A percentile compares a stretch with the other conserved stretches of the same genome.
Evolutionary conservation across 75 land plant species (phyloP).

Genomic region (Pseudotsuga menziesii): DNA sequence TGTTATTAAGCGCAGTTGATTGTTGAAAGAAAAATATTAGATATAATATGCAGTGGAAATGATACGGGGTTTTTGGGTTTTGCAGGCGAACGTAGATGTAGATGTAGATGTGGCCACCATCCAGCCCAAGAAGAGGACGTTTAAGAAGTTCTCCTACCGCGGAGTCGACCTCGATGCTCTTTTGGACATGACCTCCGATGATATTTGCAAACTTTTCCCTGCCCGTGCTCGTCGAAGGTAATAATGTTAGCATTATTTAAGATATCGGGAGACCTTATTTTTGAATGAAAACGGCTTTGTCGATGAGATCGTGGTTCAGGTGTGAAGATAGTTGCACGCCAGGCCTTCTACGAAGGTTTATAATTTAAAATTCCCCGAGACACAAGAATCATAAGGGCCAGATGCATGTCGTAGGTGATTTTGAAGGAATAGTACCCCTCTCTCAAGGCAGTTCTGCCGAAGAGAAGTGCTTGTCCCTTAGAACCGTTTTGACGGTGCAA

Average conservation of each 20-base stretch:
- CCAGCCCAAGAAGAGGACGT: constrained; percentile 81
- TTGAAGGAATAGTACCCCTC: too few species aligned
- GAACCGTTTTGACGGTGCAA: too few species aligned
- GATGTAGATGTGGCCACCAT: constrained; percentile 34
- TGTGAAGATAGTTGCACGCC: not conserved
- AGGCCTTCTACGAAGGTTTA: not conserved
- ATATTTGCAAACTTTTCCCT: constrained; percentile 75
- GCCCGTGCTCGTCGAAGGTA: constrained; percentile 78
- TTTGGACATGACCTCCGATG: constrained; percentile 81
- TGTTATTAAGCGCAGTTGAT: too few species aligned
- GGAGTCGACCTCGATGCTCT: constrained; percentile 83
- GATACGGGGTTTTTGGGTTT: not conserved
- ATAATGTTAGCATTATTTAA: not conserved
- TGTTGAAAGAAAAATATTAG: too few species aligned
- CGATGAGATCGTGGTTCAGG: not conserved
- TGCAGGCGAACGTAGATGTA: constrained; percentile 49
- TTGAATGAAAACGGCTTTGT: not conserved
- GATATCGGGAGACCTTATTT: not conserved
- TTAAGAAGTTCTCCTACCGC: constrained; percentile 85
- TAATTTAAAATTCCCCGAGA: too few species aligned
- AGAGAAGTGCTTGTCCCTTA: too few species aligned
- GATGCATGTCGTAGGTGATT: too few species aligned
- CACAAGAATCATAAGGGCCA: too few species aligned
- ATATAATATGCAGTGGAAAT: too few species aligned
- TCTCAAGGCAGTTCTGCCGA: too few species aligned